Base-by-base conservation (phyloP, 2,329 filamentous ascomycete genomes). In the Xylaria multiplex region DNA sequence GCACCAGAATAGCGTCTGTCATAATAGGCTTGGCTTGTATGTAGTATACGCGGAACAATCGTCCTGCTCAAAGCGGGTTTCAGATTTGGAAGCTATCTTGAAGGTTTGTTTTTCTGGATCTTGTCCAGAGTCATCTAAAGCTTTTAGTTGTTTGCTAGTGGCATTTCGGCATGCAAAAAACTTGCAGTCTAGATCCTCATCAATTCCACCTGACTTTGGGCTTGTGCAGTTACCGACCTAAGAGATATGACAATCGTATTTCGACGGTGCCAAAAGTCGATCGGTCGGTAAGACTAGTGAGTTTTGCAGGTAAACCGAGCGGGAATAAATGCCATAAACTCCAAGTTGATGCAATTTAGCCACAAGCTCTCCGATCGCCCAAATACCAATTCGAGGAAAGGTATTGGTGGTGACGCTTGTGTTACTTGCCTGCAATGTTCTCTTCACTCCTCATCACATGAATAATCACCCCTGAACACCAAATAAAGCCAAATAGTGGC, bases 31-130 rank as follows among this genome's bases (percentile, higher is more conserved):
- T 50, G 54, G 45, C 49, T 55, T 42, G 48, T 57, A 57, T 37
- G 40, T 14, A 55, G 37, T n/a, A 57, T 24, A 64, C 30, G 59
- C 30, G 50, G 40, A 62, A 35, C 13, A 48, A 59, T 64, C 58
- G 66, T 59, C 70, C 68, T 71, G 71, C 70, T 72, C 63, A 69
- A 72, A 70, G 68, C 67, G 69, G 66, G 66, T 69, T 72, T 72
- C 69, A 70, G 69, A 73, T 72, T 76, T 75, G 69, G 62, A 70
- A 75, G 67, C 75, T 77, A 77, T 75, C 73, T 76, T 74, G 71
- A 71, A 72, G 67, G 73, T 73, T 73, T 73, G 65, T 72, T 64
- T 75, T 57, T 62, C 35, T 64, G 55, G 45, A 40, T 53, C 30
- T 67, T 68, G 67, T 72, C 69, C 68, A 73, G 66, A 72, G 64